Conservation (phyloP, 345 rosid species). For the Turritis glabra region DNA sequence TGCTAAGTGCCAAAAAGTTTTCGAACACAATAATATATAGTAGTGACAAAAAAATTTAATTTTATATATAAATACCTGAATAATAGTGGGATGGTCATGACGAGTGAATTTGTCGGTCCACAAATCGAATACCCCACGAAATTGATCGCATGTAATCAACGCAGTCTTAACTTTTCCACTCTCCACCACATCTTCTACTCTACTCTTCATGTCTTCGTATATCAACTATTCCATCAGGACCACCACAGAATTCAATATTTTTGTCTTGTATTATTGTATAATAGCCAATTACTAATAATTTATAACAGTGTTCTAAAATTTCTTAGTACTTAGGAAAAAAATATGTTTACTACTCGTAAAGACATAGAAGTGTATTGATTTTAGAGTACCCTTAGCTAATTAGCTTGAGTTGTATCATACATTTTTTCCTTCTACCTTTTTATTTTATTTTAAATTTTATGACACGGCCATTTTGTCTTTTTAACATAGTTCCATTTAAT, state of each 20-base stretch:
- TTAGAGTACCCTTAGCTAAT: too few relatives aligned
- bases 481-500: too few relatives aligned
- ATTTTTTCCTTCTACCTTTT: too few relatives aligned
- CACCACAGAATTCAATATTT: background rate
- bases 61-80: conserved; percentile 46
- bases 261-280: background rate
- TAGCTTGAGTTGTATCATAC: too few relatives aligned
- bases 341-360: too few relatives aligned
- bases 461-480: too few relatives aligned
- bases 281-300: background rate
- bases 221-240: conserved; percentile 6
- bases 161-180: conserved; percentile 46
- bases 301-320: background rate
- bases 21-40: too few relatives aligned
- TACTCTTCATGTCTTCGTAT: conserved; percentile 63
- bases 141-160: conserved; percentile 24
- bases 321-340: too few relatives aligned
- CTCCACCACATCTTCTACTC: conserved; percentile 48
- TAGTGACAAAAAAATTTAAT: background rate
- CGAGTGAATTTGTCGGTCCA: conserved; percentile 55
- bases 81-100: conserved; percentile 62
- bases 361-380: too few relatives aligned
- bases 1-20: too few relatives aligned
- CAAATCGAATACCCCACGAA: conserved; percentile 37
- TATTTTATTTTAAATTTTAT: too few relatives aligned